Percentiles rank a stretch among this genome's conserved stretches.
These are phyloP conservation scores for Skeletonema costatum DNA, from an alignment of 108 stramenopile species.

Conservation along the genomic window DNA sequence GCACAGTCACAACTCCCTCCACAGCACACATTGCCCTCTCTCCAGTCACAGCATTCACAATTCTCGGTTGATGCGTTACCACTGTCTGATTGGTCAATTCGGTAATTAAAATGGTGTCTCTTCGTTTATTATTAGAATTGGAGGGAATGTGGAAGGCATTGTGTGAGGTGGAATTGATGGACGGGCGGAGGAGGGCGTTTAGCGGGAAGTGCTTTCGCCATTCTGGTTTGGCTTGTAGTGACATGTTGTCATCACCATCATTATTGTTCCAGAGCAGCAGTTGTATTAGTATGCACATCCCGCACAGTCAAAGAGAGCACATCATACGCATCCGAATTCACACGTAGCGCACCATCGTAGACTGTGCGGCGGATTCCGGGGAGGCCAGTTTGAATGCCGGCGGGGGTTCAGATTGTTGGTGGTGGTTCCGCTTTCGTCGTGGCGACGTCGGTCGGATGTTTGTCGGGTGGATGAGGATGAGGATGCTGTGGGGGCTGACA, in stretches of 20 bases:
- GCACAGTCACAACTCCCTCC: background rate
- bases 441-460: slow-evolving; percentile 32
- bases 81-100: slow-evolving; percentile 6
- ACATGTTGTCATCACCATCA: background rate
- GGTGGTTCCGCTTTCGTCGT: background rate
- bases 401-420: slow-evolving; percentile 56
- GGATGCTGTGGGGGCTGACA: background rate
- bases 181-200: slow-evolving; percentile 25
- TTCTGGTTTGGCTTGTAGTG: slow-evolving; percentile 18
- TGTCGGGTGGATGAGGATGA: background rate
- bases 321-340: slow-evolving; percentile 60
- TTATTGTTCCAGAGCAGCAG: background rate
- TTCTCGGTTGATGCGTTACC: background rate
- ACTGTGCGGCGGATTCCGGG: slow-evolving; percentile 70
- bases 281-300: background rate
- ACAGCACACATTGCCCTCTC: background rate
- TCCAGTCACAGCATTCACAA: background rate
- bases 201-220: slow-evolving; percentile 6
- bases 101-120: background rate
- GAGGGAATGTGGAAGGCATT: background rate
- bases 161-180: background rate
- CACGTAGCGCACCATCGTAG: slow-evolving; percentile 70
- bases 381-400: slow-evolving; percentile 64
- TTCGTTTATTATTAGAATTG: background rate
- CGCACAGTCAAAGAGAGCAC: background rate